Evolutionary conservation across 2,329 filamentous ascomycete genomes (phyloP).

Genomic region (Madurella fahalii): DNA sequence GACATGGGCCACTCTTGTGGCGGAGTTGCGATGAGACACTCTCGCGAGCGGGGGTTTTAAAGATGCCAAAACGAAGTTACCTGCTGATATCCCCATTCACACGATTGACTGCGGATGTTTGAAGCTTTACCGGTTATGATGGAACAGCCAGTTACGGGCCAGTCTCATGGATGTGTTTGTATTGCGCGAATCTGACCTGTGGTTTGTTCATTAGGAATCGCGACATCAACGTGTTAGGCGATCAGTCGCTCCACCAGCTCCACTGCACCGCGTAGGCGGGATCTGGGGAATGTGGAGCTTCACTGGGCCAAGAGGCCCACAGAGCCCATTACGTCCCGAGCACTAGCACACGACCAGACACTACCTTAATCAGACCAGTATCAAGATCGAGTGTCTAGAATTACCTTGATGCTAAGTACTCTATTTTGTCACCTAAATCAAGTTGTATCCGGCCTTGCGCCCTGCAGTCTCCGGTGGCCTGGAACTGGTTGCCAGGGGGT

Average conservation of each 20-base stretch:
- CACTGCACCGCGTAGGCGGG: constrained; percentile 20
- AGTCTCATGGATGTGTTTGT: too few species aligned
- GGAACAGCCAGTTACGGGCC: too few species aligned
- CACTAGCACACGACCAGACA: constrained; percentile 10
- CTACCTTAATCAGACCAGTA: not conserved
- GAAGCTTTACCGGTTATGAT: too few species aligned
- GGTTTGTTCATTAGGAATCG: too few species aligned
- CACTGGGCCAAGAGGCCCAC: constrained; percentile 12
- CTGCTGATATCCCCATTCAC: too few species aligned
- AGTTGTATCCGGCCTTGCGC: not conserved
- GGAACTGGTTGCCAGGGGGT: not conserved
- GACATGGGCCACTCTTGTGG: too few species aligned
- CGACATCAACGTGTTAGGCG: not conserved
- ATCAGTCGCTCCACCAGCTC: constrained; percentile 20
- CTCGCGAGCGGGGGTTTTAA: too few species aligned
- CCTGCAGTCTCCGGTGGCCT: not conserved
- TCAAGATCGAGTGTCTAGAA: constrained; percentile 2
- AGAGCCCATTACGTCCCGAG: not conserved
- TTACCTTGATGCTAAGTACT: not conserved
- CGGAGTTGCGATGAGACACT: too few species aligned
- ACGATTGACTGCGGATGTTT: too few species aligned
- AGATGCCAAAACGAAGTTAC: too few species aligned
- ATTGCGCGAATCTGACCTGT: too few species aligned
- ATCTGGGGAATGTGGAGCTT: constrained; percentile 24
- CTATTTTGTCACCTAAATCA: not conserved